phyloP scores from a whole-genome alignment of 2,329 filamentous ascomycete genomes.

The Verruconis gallopava region DNA sequence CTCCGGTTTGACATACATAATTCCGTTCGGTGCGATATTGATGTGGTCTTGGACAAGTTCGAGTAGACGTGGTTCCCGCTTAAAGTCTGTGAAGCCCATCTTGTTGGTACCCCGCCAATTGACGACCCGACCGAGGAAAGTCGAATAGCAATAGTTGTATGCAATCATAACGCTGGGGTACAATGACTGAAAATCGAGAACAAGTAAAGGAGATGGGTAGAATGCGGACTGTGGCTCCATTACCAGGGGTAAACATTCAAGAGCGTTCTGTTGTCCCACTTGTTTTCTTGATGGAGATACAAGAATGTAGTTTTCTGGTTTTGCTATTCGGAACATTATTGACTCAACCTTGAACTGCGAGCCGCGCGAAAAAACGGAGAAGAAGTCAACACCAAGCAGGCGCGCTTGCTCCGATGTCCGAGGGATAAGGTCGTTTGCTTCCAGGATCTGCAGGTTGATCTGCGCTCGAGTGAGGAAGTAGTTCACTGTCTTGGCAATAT shows the following conservation, averaged over 20 bases:
- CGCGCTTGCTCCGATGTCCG: conserved; percentile 90
- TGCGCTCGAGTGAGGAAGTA: conserved; percentile 67
- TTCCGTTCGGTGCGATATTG: conserved; percentile 89
- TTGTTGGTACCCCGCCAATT: conserved; percentile 87
- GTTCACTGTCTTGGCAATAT: conserved; percentile 60
- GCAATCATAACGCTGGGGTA: conserved; percentile 99
- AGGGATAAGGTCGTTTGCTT: conserved; percentile 76
- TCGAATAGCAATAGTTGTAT: conserved; percentile 98
- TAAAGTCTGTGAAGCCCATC: conserved; percentile 86
- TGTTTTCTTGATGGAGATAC: conserved; percentile 85
- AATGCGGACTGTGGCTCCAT: conserved; percentile 97
- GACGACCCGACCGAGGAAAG: conserved; percentile 74
- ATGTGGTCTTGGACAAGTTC: conserved; percentile 71
- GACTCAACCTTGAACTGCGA: conserved; percentile 99
- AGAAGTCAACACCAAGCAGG: conserved; percentile 88
- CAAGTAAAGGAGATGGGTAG: conserved; percentile 77
- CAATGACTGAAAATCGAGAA: conserved; percentile 89
- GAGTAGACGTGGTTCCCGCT: conserved; percentile 60
- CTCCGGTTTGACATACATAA: conserved; percentile 81
- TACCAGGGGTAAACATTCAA: conserved; percentile 87
- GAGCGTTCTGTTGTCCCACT: conserved; percentile 82
- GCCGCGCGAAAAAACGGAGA: conserved; percentile 84
- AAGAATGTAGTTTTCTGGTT: conserved; percentile 86
- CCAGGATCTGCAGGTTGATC: conserved; percentile 80
- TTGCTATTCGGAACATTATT: conserved; percentile 96